phyloP scores from a whole-genome alignment of 2,329 filamentous ascomycete genomes.

The Aspergillus novoparasiticus region DNA sequence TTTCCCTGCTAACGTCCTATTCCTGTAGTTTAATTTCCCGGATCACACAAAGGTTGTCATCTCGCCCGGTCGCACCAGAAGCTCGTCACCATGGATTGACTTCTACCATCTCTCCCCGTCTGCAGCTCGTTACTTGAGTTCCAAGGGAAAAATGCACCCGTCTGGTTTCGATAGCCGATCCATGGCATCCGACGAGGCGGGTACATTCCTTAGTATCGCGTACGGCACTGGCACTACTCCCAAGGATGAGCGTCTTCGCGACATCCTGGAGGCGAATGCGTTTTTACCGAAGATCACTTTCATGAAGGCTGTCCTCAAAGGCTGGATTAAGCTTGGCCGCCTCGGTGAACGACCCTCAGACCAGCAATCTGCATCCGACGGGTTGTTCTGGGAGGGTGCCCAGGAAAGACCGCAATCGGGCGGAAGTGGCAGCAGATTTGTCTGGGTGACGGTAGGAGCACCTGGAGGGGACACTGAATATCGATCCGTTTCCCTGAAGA shows the following conservation, averaged over 20 bases:
- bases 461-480: constrained; percentile 50
- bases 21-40: constrained; percentile 51
- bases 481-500: constrained; percentile 39
- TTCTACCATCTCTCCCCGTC: constrained; percentile 52
- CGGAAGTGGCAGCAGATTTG: constrained; percentile 53
- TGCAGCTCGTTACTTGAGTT: constrained; percentile 46
- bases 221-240: constrained; percentile 37
- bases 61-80: constrained; percentile 42
- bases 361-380: background rate
- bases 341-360: constrained; percentile 37
- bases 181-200: constrained; percentile 44
- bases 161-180: constrained; percentile 47
- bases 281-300: constrained; percentile 48
- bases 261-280: constrained; percentile 48
- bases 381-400: constrained; percentile 46
- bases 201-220: constrained; percentile 44
- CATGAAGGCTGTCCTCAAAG: constrained; percentile 43
- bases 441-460: constrained; percentile 55
- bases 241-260: constrained; percentile 40
- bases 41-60: constrained; percentile 56
- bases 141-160: constrained; percentile 46
- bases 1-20: background rate
- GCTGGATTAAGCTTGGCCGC: constrained; percentile 42
- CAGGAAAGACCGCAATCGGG: constrained; percentile 43
- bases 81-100: constrained; percentile 47